Evolutionary conservation across 2,329 filamentous ascomycete genomes (phyloP), one percentile per base, ranked within the genome.

Genomic region (Verruconis gallopava): DNA sequence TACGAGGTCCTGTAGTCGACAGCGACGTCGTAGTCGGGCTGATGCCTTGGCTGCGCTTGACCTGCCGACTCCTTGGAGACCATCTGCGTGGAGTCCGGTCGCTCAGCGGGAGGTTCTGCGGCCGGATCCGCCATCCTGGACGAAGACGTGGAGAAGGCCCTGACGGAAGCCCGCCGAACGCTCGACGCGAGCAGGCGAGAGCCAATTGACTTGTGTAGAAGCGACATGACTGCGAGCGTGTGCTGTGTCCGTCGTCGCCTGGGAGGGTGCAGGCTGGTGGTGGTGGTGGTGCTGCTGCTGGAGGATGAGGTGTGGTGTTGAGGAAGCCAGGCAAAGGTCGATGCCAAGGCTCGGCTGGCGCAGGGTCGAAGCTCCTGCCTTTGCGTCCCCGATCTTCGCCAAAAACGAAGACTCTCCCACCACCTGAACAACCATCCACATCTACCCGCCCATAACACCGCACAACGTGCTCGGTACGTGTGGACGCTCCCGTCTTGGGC

Each of bases 1-100:
- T 74, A 95, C 88, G 88, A 95, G 50, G 85, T 93, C 48, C 83
- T 83, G 65, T 86, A 88, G 64, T 96, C 89, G 53, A 83, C 72
- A 39, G 78, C 78, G 34, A 80, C 81, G 50, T 73, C 72, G 61
- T 93, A 95, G 59, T 94, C 81, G 47, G 85, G 85, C 53, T 82
- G 72, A 60, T 91, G 84, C 50, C 68, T 69, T 50, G 69, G 60
- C 55, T 68, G 64, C 46, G 65, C 68, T 53, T 72, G 63, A 11
- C 61, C 56, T 25, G 72, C 60, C 17, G 55, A 59, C 49, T 76
- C 64, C 50, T 70, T 57, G 46, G 64, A 19, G 20, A 30, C 25
- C 25, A 30, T 9, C 6, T 9, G n/a, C 9, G 25, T n/a, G 6
- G 25, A 30, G n/a, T 30, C 25, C 25, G 6, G 6, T 30, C 25